Evolutionary conservation across 2,329 filamentous ascomycete species (phyloP).

Genomic region (Coniella vitis): DNA sequence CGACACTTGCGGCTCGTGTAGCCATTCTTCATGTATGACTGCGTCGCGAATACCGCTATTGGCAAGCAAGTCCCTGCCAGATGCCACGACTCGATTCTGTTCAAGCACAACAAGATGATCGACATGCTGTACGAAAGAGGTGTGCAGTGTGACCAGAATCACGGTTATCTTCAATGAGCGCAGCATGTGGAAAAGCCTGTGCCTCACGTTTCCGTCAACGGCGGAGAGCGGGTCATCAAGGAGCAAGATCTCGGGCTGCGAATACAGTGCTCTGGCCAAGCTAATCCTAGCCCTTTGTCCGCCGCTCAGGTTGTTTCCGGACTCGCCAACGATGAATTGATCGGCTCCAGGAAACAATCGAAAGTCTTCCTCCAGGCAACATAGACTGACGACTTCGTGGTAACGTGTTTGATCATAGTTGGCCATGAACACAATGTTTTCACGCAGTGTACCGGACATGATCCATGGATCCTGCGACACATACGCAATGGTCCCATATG

Average conservation of each 20-base stretch:
- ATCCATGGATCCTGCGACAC: slow-evolving; percentile 5
- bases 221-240: slow-evolving; percentile 6
- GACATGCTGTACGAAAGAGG: slow-evolving; percentile 1
- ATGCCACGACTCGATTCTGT: not conserved
- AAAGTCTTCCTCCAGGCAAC: slow-evolving; percentile 3
- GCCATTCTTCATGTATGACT: slow-evolving; percentile 1
- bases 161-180: not conserved
- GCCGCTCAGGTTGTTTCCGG: slow-evolving; percentile 3
- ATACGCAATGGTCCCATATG: not conserved
- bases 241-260: not conserved
- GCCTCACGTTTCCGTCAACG: not conserved
- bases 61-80: not conserved
- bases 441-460: slow-evolving; percentile 1
- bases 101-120: slow-evolving; percentile 2
- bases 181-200: not conserved
- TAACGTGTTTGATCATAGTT: slow-evolving; percentile 1
- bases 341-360: slow-evolving; percentile 1
- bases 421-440: slow-evolving; percentile 5
- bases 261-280: slow-evolving; percentile 4
- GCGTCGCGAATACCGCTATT: not conserved
- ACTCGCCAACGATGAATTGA: slow-evolving; percentile 1
- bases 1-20: not conserved
- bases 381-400: not conserved
- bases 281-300: slow-evolving; percentile 1
- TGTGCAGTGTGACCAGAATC: slow-evolving; percentile 3